Base-by-base conservation (phyloP, 768 basidiomycete species). In the Artomyces pyxidatus region DNA sequence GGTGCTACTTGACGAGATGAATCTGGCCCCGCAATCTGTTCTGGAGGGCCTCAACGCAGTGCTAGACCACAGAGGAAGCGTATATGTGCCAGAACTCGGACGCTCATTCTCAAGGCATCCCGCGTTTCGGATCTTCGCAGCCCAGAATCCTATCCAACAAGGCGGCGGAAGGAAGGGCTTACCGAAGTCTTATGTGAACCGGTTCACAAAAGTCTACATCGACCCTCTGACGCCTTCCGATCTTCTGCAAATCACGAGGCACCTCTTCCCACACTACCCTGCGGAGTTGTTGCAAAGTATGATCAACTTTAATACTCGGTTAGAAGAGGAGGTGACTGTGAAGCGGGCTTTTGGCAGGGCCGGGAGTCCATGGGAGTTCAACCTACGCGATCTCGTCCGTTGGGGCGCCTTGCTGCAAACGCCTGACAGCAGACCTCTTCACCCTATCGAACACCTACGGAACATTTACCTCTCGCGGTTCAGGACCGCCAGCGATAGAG, bases 1-100 rank as follows among this genome's bases (percentile, higher is more conserved):
- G 96, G 95, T 98, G 5, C 78, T 99, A 6, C 76, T 99, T 9
- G 96, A 99, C 61, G 96, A 99, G 64, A 98, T 99, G 96, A 99
- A 99, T 61, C 75, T 99, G 32, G 95, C 95, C 0, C 90, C 95
- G 26, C 95, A 99, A 61, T 85, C 96, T 0, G 85, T 99, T 4
- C 78, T 99, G 2, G 96, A 99, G 68, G 96, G 96, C 25, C 77
- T 99, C 35, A 99, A 99, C 61, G 92, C 96, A 1, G 81, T 95
- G 9, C 69, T 99, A 26, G 96, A 99, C 65, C 95, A 98, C 65
- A 83, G 96, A 45, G 95, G 96, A 25, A 81, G 85, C 1, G 91
- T 96, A 22, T 98, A 84, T 65, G 85, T 99, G 37, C 96, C 96
- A 3, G 96, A 98, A 62, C 78, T 99, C 10, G 89, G 88, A 38